Percentiles rank a stretch among this genome's conserved stretches.
Evolutionary conservation across 306 rosid species (phyloP).

Genomic region (Corylus avellana): DNA sequence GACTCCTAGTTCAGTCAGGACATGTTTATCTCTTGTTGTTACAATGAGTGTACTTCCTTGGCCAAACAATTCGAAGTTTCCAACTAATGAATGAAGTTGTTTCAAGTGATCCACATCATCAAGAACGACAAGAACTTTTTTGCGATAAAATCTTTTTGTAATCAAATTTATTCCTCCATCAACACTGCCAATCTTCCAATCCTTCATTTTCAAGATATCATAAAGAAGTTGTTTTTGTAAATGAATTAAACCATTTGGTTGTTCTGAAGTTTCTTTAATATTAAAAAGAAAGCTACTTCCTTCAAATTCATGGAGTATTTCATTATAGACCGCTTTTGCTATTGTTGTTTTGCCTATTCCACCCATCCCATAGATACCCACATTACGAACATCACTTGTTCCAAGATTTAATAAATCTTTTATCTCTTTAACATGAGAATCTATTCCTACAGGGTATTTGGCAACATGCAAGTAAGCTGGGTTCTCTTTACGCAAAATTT

Average conservation of each 20-base stretch:
- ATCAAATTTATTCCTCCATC: constrained; percentile 6
- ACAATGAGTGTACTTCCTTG: constrained; percentile 26
- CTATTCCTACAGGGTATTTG: not conserved
- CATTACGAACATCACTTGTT: not conserved
- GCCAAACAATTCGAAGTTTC: constrained; percentile 21
- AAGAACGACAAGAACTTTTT: constrained; percentile 17
- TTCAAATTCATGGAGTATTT: no score
- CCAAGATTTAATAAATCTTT: not conserved
- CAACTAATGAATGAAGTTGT: constrained; percentile 5
- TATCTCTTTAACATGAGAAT: not conserved
- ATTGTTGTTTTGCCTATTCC: constrained; percentile 13
- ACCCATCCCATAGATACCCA: constrained; percentile 29
- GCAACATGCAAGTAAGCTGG: constrained; percentile 2
- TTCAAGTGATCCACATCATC: constrained; percentile 6
- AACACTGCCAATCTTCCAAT: not conserved
- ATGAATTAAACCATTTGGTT: not conserved
- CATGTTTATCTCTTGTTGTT: constrained; percentile 28
- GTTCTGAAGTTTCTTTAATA: not conserved
- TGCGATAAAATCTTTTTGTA: not conserved
- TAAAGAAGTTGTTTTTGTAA: constrained; percentile 31
- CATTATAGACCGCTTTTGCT: no score
- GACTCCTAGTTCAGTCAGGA: not conserved
- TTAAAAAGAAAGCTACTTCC: not conserved
- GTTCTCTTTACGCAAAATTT: not conserved
- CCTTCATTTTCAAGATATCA: not conserved